Conservation (phyloP, 306 rosid species). For the Prosopis cineraria region DNA sequence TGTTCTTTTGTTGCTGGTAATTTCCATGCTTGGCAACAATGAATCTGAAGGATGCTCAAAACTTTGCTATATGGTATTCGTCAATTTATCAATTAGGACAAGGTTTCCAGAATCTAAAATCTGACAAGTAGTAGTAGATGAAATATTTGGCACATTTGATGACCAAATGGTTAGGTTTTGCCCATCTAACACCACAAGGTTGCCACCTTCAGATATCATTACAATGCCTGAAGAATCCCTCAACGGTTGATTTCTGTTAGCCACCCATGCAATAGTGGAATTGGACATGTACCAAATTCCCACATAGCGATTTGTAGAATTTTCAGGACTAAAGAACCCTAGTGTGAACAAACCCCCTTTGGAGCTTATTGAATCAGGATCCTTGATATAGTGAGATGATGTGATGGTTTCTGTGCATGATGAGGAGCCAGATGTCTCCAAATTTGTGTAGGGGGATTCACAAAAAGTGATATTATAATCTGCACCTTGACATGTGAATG, state of each 20-base stretch:
- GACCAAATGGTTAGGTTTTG: neutral
- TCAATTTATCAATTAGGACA: neutral
- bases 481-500: no score
- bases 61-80: slow-evolving; percentile 4
- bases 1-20: neutral
- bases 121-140: slow-evolving; percentile 1
- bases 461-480: no score
- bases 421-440: no score
- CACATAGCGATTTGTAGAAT: neutral
- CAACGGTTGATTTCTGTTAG: neutral
- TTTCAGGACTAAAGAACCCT: neutral
- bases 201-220: neutral
- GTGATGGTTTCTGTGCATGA: neutral
- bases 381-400: neutral
- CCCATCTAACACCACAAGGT: neutral
- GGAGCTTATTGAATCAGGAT: neutral
- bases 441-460: no score
- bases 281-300: neutral
- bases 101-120: slow-evolving; percentile 36
- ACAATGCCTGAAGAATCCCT: neutral
- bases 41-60: neutral
- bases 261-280: neutral
- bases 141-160: slow-evolving; percentile 8
- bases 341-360: neutral
- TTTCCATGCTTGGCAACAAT: neutral